Evolutionary conservation across 192 early-diverging fungal genomes (phyloP).

Genomic region (Podochytrium sp.): DNA sequence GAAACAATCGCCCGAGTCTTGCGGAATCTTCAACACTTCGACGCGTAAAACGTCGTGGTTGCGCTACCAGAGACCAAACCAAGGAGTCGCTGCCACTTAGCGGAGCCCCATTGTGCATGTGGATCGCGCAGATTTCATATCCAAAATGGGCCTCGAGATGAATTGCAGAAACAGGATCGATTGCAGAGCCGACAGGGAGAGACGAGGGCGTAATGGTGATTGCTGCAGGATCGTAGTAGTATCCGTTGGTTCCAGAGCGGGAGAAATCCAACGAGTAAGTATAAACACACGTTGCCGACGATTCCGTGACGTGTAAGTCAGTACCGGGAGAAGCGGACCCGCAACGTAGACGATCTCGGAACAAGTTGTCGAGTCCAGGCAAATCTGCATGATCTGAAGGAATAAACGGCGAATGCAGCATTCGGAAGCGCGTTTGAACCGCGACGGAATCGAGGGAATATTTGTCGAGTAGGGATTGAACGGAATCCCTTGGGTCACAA

Average conservation of each 20-base stretch:
- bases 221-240: constrained; percentile 14
- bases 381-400: constrained; percentile 37
- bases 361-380: constrained; percentile 26
- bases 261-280: constrained; percentile 1
- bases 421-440: constrained; percentile 24
- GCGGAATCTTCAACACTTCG: neutral
- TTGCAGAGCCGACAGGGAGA: constrained; percentile 35
- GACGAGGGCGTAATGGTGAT: neutral
- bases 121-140: neutral
- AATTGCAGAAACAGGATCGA: constrained; percentile 34
- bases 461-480: neutral
- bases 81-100: neutral
- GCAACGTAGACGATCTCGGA: constrained; percentile 10
- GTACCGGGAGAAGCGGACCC: neutral
- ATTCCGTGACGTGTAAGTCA: neutral
- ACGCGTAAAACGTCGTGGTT: too few relatives aligned
- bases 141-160: constrained; percentile 23
- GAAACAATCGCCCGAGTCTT: constrained; percentile 4
- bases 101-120: neutral
- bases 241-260: neutral
- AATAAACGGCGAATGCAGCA: constrained; percentile 47
- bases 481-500: too few relatives aligned
- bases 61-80: neutral
- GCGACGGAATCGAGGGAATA: neutral
- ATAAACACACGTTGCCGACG: neutral